Conservation (phyloP, 768 basidiomycete genomes). For the Boletus rex-veris region DNA sequence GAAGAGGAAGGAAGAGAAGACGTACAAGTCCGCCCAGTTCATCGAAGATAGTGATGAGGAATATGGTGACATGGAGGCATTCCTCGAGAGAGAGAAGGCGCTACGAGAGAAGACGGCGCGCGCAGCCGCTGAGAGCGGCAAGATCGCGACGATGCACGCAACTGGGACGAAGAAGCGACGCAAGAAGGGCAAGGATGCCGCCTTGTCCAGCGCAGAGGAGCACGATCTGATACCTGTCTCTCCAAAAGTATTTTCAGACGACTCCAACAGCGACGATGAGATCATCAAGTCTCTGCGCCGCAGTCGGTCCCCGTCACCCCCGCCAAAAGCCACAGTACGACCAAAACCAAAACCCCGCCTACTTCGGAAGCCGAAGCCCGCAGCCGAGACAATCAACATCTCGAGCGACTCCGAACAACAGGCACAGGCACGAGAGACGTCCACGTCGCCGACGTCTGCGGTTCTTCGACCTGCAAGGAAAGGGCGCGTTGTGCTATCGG, state of each 20-base stretch:
- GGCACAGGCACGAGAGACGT: not conserved
- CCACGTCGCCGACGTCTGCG: not conserved
- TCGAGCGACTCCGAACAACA: slow-evolving; percentile 22
- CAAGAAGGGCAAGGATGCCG: slow-evolving; percentile 42
- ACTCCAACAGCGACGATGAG: slow-evolving; percentile 26
- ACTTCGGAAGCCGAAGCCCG: slow-evolving; percentile 33
- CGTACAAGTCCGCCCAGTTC: slow-evolving; percentile 86
- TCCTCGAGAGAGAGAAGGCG: slow-evolving; percentile 71
- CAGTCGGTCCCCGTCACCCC: slow-evolving; percentile 25
- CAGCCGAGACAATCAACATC: slow-evolving; percentile 15
- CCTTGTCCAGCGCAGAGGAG: slow-evolving; percentile 37
- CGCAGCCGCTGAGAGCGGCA: slow-evolving; percentile 43
- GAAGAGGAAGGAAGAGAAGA: slow-evolving; percentile 64
- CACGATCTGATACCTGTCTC: slow-evolving; percentile 16
- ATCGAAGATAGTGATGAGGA: slow-evolving; percentile 90
- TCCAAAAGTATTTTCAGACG: slow-evolving; percentile 15
- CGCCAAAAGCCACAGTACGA: slow-evolving; percentile 19
- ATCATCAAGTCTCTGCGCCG: slow-evolving; percentile 18
- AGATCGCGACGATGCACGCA: slow-evolving; percentile 41
- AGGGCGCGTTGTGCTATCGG: slow-evolving; percentile 35
- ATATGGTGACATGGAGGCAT: slow-evolving; percentile 74
- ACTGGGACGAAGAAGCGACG: slow-evolving; percentile 59
- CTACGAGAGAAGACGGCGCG: slow-evolving; percentile 52
- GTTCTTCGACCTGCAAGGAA: slow-evolving; percentile 22
- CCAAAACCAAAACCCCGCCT: slow-evolving; percentile 43